phyloP scores from a whole-genome alignment of 192 early-diverging fungal species.

The Chytriomyces sp. region DNA sequence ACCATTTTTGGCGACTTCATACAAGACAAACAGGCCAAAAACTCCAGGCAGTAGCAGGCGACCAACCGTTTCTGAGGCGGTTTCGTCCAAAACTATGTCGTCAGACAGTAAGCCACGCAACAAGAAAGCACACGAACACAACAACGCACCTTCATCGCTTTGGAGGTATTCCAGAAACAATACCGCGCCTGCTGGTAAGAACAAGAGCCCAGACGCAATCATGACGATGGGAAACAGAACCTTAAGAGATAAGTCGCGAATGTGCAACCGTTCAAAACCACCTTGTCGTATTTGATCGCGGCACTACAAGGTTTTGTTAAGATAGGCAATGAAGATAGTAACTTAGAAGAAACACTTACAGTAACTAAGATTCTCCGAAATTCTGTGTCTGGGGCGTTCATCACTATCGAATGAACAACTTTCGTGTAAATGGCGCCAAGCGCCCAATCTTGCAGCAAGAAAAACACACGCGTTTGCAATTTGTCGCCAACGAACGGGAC shows the following conservation, averaged over 20 bases:
- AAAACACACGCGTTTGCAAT: slow-evolving; percentile 30
- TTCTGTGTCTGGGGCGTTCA: slow-evolving; percentile 51
- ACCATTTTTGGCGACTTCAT: slow-evolving; percentile 31
- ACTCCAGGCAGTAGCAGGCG: slow-evolving; percentile 20
- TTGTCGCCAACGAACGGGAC: slow-evolving; percentile 53
- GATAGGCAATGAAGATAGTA: not conserved
- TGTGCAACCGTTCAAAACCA: slow-evolving; percentile 28
- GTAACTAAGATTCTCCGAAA: slow-evolving; percentile 42
- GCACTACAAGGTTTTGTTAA: slow-evolving; percentile 6
- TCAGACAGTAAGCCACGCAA: not conserved
- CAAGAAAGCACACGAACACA: not conserved
- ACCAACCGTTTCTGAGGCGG: not conserved
- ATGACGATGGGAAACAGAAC: slow-evolving; percentile 12
- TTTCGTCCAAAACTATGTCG: not conserved
- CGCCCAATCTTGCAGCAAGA: slow-evolving; percentile 68
- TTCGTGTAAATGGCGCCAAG: slow-evolving; percentile 72
- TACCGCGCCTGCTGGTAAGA: slow-evolving; percentile 2
- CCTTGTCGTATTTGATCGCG: slow-evolving; percentile 32
- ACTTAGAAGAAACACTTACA: slow-evolving; percentile 12
- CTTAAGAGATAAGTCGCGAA: slow-evolving; percentile 24
- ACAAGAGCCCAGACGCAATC: not conserved
- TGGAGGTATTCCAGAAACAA: not conserved
- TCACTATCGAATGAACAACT: slow-evolving; percentile 53
- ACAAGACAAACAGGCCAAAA: slow-evolving; percentile 11
- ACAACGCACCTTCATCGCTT: slow-evolving; percentile 4